Evolutionary conservation across 768 basidiomycete genomes (phyloP), one percentile per base, ranked within the genome.

Genomic region (Dioszegia aurantiaca): DNA sequence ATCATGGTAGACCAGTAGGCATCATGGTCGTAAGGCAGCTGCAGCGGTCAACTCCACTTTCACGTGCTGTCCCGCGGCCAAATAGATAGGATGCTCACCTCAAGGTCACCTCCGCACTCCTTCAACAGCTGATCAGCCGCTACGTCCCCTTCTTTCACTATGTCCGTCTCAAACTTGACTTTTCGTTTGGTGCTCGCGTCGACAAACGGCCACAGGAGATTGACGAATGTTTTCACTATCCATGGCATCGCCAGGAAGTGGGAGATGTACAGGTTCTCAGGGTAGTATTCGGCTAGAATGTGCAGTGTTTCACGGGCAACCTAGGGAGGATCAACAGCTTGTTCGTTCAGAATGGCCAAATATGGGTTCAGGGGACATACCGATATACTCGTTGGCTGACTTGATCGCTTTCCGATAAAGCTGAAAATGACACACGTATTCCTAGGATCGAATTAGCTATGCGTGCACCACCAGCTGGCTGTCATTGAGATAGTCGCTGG

Each of bases 171-270:
- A 24, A 76, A 60, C 19, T 58, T 54, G 30, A 69, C 66, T 41
- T 65, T 73, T 31, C 51, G 51, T 52, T 69, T 70, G 14, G 69
- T 73, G 4, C 46, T 48, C 2, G 64, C 62, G 49, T 76, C 75
- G 57, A 76, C 70, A 48, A 76, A 74, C n/a, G 75, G 75, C 75
- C 75, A 76, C 57, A 76, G 65, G 30, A 76, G 36, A 41, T 72
- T 74, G 47, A 76, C 47, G 42, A 76, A 70, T 10, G 60, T 41
- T 47, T 65, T 69, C 44, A 69, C 65, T 2, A 76, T 27, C 67
- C 72, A 73, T 9, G 71, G 70, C 36, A 74, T 55, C 26, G 68
- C 55, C 28, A 64, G 65, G 28, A 76, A 68, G 6, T 59, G 51
- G 24, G 56, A 60, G 2, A 60, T 37, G n/a, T 64, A 57, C n/a